These are phyloP conservation scores for Ceratobasidium sp. DNA, from an alignment of 1,284 basidiomycete genomes.

Conservation along the genomic window DNA sequence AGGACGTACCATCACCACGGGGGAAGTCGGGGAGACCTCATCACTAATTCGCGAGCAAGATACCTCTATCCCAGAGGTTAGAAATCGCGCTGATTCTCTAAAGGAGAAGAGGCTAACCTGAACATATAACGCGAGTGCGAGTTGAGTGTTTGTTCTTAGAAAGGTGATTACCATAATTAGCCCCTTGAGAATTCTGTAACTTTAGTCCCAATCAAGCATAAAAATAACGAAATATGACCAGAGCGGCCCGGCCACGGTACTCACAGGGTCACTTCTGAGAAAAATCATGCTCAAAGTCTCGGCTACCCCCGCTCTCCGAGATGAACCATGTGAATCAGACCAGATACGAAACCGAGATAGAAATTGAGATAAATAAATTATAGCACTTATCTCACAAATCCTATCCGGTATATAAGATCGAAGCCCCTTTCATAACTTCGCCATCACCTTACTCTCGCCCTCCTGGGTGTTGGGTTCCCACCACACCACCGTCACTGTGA, in stretches of 20 bases:
- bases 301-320: constrained; percentile 23
- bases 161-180: neutral
- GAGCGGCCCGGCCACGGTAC: neutral
- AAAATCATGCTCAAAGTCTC: constrained; percentile 23
- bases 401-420: neutral
- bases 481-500: constrained; percentile 85
- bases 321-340: constrained; percentile 30
- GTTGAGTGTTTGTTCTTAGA: neutral
- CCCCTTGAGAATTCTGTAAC: neutral
- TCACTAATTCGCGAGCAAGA: neutral
- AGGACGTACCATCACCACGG: neutral
- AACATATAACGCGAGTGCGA: neutral
- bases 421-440: constrained; percentile 59
- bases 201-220: neutral
- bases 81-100: neutral
- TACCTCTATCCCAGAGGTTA: neutral
- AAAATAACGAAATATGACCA: neutral
- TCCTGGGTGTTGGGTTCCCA: constrained; percentile 43
- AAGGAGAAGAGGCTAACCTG: neutral
- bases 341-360: neutral
- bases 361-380: constrained; percentile 16
- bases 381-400: constrained; percentile 23
- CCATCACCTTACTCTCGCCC: constrained; percentile 53
- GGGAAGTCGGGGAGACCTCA: neutral
- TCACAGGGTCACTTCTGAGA: constrained; percentile 11